Evolutionary conservation across 345 rosid species (phyloP).

Genomic region (Eutrema japonicum): DNA sequence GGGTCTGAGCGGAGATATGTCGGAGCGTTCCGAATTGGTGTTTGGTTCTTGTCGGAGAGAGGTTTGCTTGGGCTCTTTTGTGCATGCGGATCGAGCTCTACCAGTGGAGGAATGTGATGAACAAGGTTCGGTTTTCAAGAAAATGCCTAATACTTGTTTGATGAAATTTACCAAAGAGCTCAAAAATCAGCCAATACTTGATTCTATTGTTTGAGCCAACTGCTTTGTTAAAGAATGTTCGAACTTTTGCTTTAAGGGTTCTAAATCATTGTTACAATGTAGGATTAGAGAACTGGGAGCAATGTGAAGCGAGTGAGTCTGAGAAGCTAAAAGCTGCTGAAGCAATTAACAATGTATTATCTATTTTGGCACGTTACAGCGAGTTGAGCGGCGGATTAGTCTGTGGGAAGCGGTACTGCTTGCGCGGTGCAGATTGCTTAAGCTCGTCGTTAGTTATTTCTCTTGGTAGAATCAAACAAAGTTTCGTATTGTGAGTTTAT

Average conservation of each 20-base stretch:
- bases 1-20: slow-evolving; percentile 49
- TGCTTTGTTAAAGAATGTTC: background rate
- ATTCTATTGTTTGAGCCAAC: background rate
- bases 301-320: slow-evolving; percentile 71
- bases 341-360: slow-evolving; percentile 61
- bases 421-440: slow-evolving; percentile 51
- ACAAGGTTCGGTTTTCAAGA: slow-evolving; percentile 28
- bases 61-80: slow-evolving; percentile 59
- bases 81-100: slow-evolving; percentile 51
- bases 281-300: slow-evolving; percentile 66
- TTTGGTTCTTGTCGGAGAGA: slow-evolving; percentile 87
- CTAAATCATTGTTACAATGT: slow-evolving; percentile 25
- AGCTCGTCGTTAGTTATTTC: slow-evolving; percentile 77
- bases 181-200: background rate
- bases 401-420: slow-evolving; percentile 58
- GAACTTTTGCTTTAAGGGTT: background rate
- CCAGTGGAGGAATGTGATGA: slow-evolving; percentile 48
- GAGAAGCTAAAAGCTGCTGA: slow-evolving; percentile 66
- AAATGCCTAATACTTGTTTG: slow-evolving; percentile 1
- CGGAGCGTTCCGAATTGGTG: slow-evolving; percentile 46
- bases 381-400: slow-evolving; percentile 67
- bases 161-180: slow-evolving; percentile 25
- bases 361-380: slow-evolving; percentile 66
- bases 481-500: slow-evolving; percentile 99
- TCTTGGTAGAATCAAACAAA: slow-evolving; percentile 99